These are phyloP conservation scores for Scheffersomyces parashehatae DNA, from an alignment of 1,139 yeast genomes.

Conservation along the genomic window DNA sequence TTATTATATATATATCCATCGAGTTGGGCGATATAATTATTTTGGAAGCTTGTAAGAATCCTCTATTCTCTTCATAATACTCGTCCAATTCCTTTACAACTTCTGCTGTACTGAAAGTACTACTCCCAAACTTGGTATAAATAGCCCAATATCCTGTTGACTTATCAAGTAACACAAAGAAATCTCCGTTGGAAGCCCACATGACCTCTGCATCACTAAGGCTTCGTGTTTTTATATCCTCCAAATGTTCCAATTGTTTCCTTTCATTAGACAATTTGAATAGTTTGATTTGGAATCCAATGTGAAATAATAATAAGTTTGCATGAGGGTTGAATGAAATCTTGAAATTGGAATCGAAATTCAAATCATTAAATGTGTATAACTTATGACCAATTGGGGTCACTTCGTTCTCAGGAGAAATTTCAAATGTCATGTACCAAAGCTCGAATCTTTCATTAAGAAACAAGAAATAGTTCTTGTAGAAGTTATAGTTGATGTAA, in stretches of 20 bases:
- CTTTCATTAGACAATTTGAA: conserved; percentile 12
- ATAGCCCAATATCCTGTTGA: conserved; percentile 33
- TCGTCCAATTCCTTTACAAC: conserved; percentile 26
- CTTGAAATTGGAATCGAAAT: conserved; percentile 1
- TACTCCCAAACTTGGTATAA: conserved; percentile 37
- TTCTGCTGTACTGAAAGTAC: conserved; percentile 29
- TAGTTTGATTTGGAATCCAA: conserved; percentile 11
- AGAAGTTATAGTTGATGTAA: conserved; percentile 26
- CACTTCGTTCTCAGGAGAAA: conserved; percentile 3
- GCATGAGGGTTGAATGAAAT: conserved; percentile 27
- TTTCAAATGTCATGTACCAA: conserved; percentile 27
- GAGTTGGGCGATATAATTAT: conserved; percentile 30
- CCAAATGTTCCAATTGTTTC: conserved; percentile 11
- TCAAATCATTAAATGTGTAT: background rate
- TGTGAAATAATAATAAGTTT: conserved; percentile 21
- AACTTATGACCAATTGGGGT: conserved; percentile 2
- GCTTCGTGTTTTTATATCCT: conserved; percentile 8
- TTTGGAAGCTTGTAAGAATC: conserved; percentile 24
- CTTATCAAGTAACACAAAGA: conserved; percentile 23
- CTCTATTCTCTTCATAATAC: conserved; percentile 13
- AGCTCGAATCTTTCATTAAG: conserved; percentile 29
- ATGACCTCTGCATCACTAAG: conserved; percentile 4
- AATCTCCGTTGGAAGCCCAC: conserved; percentile 45
- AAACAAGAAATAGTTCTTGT: conserved; percentile 31
- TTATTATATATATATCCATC: conserved; percentile 23